phyloP scores from a whole-genome alignment of 2,329 filamentous ascomycete species.

The Fusarium camptoceras region DNA sequence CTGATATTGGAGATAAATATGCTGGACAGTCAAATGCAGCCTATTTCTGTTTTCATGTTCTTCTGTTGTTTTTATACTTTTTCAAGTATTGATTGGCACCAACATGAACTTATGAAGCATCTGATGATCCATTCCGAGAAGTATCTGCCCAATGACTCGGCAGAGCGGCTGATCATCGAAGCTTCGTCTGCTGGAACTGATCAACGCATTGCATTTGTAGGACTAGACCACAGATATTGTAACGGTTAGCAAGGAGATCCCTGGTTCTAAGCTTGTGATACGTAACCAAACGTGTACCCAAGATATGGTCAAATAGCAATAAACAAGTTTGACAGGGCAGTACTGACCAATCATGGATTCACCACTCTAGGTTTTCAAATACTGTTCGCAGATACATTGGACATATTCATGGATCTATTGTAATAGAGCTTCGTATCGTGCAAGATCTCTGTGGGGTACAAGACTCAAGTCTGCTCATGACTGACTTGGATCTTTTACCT shows the following conservation, averaged over 20 bases:
- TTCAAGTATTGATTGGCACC: constrained; percentile 10
- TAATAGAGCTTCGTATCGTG: not conserved
- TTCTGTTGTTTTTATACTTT: not conserved
- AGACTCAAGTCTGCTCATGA: not conserved
- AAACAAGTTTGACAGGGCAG: not conserved
- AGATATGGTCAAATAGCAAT: not conserved
- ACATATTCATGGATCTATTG: not conserved
- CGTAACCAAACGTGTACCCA: not conserved
- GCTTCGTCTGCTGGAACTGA: not conserved
- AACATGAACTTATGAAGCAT: constrained; percentile 5
- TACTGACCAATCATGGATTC: not conserved
- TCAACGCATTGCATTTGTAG: constrained; percentile 5
- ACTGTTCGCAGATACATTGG: not conserved
- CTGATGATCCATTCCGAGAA: constrained; percentile 19
- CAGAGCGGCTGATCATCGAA: constrained; percentile 18
- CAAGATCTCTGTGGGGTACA: not conserved
- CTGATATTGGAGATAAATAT: not conserved
- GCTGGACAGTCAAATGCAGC: not conserved
- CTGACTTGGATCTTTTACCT: not conserved
- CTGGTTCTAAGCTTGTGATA: constrained; percentile 2
- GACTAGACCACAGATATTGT: constrained; percentile 5
- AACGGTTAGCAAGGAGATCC: constrained; percentile 17
- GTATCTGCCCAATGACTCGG: constrained; percentile 9
- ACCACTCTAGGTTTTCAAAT: not conserved
- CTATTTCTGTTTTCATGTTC: not conserved